These are phyloP conservation scores for Rugonectria rugulosa DNA, from an alignment of 2,329 filamentous ascomycete species.

Conservation along the genomic window DNA sequence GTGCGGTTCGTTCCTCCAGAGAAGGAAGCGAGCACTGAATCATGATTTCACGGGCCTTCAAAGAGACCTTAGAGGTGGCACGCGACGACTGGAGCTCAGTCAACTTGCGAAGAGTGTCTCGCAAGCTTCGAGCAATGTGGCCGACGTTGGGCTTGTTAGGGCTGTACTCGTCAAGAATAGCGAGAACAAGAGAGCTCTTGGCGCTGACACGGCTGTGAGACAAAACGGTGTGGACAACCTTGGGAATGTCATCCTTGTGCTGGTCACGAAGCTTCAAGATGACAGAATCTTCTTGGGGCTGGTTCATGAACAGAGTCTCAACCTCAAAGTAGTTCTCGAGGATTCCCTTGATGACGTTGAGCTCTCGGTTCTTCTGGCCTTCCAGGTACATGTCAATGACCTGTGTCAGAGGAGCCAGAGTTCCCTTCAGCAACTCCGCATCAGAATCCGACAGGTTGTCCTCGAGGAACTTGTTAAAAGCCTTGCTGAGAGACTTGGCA, in stretches of 20 bases:
- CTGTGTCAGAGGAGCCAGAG: constrained; percentile 77
- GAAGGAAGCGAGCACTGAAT: constrained; percentile 98
- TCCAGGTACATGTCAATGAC: constrained; percentile 85
- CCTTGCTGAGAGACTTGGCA: constrained; percentile 84
- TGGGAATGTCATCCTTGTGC: constrained; percentile 89
- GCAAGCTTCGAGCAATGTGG: constrained; percentile 88
- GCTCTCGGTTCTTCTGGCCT: constrained; percentile 90
- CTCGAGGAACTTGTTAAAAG: constrained; percentile 86
- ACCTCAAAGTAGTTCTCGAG: constrained; percentile 83
- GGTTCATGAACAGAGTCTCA: constrained; percentile 86
- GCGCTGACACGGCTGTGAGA: constrained; percentile 91
- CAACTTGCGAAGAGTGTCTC: constrained; percentile 80
- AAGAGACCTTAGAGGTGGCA: constrained; percentile 89
- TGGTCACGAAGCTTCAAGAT: constrained; percentile 93
- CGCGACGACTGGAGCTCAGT: constrained; percentile 80
- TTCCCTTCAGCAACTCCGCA: constrained; percentile 74
- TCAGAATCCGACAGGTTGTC: constrained; percentile 81
- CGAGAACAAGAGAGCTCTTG: constrained; percentile 93
- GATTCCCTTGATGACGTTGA: constrained; percentile 80
- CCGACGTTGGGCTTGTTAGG: constrained; percentile 92
- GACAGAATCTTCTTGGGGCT: constrained; percentile 91
- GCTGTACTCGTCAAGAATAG: constrained; percentile 91
- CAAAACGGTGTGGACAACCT: constrained; percentile 87
- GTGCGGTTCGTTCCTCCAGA: constrained; percentile 88
- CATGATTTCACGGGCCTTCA: constrained; percentile 96